Conservation (phyloP, 2,329 filamentous ascomycete genomes). For the Alternaria incomplexa region DNA sequence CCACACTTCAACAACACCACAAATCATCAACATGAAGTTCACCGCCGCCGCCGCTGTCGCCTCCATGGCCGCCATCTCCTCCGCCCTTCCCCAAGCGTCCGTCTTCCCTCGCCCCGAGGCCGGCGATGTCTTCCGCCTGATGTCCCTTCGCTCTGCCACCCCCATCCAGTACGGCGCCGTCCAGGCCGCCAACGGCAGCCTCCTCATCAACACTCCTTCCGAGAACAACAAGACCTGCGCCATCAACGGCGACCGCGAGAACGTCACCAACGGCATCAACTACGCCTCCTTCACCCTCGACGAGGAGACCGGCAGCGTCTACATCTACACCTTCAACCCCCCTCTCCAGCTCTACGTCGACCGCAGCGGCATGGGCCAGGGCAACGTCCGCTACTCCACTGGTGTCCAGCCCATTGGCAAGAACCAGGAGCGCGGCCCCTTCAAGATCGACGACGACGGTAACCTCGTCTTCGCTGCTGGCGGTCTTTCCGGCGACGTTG, state of each 20-base stretch:
- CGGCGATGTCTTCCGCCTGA: constrained; percentile 55
- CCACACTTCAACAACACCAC: constrained; percentile 6
- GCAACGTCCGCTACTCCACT: constrained; percentile 60
- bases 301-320: constrained; percentile 46
- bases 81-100: constrained; percentile 34
- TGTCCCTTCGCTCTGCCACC: constrained; percentile 59
- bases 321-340: constrained; percentile 55
- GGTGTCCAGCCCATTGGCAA: constrained; percentile 50
- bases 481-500: constrained; percentile 36
- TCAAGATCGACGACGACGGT: constrained; percentile 52
- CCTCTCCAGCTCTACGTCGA: constrained; percentile 62
- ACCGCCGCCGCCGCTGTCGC: constrained; percentile 29
- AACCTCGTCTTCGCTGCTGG: constrained; percentile 54
- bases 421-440: constrained; percentile 58
- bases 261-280: constrained; percentile 26
- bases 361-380: constrained; percentile 65
- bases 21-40: constrained; percentile 40
- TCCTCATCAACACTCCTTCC: constrained; percentile 52
- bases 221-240: constrained; percentile 59
- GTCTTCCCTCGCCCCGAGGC: constrained; percentile 29
- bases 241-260: constrained; percentile 16
- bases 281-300: constrained; percentile 60
- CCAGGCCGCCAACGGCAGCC: constrained; percentile 53
- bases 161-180: constrained; percentile 56
- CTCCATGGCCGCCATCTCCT: constrained; percentile 28